Percentiles rank a stretch among this genome's conserved stretches.
Evolutionary conservation across 306 rosid genomes (phyloP).

Genomic region (Vachellia collinsii): DNA sequence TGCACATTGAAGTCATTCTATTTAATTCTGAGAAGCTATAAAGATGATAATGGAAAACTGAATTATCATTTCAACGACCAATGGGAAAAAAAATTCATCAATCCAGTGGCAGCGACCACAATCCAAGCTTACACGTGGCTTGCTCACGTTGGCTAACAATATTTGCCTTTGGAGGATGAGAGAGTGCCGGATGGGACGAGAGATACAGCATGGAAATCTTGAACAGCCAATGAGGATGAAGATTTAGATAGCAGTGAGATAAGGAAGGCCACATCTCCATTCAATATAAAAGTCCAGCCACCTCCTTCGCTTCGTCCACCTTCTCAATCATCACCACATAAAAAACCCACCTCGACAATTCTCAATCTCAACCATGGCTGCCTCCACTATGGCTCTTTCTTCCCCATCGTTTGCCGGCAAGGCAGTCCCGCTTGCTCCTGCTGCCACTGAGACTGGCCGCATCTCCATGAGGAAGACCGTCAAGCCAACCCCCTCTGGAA

Average conservation of each 20-base stretch:
- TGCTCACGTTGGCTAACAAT: neutral
- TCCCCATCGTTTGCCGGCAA: neutral
- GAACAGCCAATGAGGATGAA: neutral
- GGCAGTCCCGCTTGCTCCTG: neutral
- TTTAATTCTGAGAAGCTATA: neutral
- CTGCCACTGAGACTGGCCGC: neutral
- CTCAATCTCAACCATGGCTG: neutral
- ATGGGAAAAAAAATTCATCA: neutral
- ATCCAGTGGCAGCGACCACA: neutral
- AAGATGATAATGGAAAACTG: neutral
- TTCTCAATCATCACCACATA: neutral
- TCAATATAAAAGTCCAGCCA: neutral
- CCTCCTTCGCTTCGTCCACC: neutral
- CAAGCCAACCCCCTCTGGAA: neutral
- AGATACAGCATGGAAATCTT: neutral
- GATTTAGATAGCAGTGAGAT: neutral
- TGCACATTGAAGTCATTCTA: neutral
- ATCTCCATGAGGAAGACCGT: neutral
- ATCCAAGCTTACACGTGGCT: neutral
- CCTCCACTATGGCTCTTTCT: slow-evolving; percentile 1
- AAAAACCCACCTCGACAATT: neutral
- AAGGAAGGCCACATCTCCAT: neutral
- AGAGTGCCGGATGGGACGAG: neutral
- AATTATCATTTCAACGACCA: neutral
- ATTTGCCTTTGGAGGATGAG: neutral